Conservation (phyloP, 1,139 yeast genomes). For the Geotrichum carabidarum region DNA sequence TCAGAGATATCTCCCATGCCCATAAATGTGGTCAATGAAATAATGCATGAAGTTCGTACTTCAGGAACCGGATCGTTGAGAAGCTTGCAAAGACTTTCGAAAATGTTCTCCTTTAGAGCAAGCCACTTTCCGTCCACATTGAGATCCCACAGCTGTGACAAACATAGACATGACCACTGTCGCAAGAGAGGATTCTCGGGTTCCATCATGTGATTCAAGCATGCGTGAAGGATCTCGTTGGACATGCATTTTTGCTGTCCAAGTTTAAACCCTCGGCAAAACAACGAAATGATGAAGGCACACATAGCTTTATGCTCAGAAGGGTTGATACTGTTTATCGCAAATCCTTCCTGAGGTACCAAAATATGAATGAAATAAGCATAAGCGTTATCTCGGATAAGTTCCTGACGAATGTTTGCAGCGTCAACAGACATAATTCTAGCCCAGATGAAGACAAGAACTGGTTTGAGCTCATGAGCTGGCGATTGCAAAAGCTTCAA, state of each 20-base stretch:
- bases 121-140: slow-evolving; percentile 74
- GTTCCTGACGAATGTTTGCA: slow-evolving; percentile 83
- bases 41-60: slow-evolving; percentile 77
- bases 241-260: slow-evolving; percentile 81
- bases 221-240: slow-evolving; percentile 62
- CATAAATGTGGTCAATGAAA: slow-evolving; percentile 68
- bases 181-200: slow-evolving; percentile 81
- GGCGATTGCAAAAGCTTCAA: slow-evolving; percentile 87
- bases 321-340: slow-evolving; percentile 36
- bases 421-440: slow-evolving; percentile 94
- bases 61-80: slow-evolving; percentile 91
- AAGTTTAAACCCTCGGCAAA: slow-evolving; percentile 69
- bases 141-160: slow-evolving; percentile 71
- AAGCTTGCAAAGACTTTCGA: slow-evolving; percentile 52
- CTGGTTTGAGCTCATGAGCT: slow-evolving; percentile 92
- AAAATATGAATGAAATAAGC: slow-evolving; percentile 79
- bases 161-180: slow-evolving; percentile 83
- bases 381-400: slow-evolving; percentile 86
- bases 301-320: slow-evolving; percentile 93
- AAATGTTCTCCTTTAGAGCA: slow-evolving; percentile 60
- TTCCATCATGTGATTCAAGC: slow-evolving; percentile 59
- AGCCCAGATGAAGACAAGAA: slow-evolving; percentile 94
- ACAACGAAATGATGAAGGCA: slow-evolving; percentile 79
- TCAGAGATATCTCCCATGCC: slow-evolving; percentile 41
- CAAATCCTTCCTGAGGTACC: slow-evolving; percentile 43